Base-by-base conservation (phyloP, 2,329 filamentous ascomycete genomes). In the Stenocarpella maydis region DNA sequence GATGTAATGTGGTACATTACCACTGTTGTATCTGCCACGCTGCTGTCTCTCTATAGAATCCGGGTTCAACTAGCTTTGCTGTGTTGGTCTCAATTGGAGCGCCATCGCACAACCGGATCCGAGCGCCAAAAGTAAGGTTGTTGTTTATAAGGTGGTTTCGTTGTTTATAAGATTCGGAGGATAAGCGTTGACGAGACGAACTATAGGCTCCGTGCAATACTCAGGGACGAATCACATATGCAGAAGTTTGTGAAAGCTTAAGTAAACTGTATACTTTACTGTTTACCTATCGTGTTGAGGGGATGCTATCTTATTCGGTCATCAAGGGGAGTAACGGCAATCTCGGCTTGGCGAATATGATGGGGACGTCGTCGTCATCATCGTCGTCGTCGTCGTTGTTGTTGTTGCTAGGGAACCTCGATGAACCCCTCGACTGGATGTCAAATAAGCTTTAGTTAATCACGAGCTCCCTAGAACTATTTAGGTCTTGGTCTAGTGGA, bases 221-320 rank as follows among this genome's bases (percentile, higher is more conserved):
- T n/a, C 43, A 63, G 43, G 58, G 43, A 45, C 26, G 2, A 1
- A 49, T 63, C 43, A 49, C 37, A 63, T 49, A 43, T 37, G 58
- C 58, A 43, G 58, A 63, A 63, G 58, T 63, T 63, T 63, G 43
- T 43, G 58, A 63, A 63, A 63, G 58, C 43, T 14, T n/a, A n/a
- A n/a, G n/a, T n/a, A 63, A 63, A 63, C 41, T 14, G 24, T 49
- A 63, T n/a, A 49, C 1, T 15, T 6, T 6, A 37, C 19, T n/a
- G 15, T 26, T 24, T 34, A 19, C 58, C n/a, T 37, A 37, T 58
- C 41, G 4, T 63, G 43, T 28, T 43, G n/a, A 63, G 28, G 12
- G 10, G 2, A 63, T 9, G 31, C n/a, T 37, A 63, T 15, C 28
- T 24, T 19, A 6, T 28, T 14, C 49, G 26, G 17, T 9, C 15